A percentile compares a stretch with the other conserved stretches of the same genome.
phyloP scores from a whole-genome alignment of 768 basidiomycete species.

The Psilocybe sp. region DNA sequence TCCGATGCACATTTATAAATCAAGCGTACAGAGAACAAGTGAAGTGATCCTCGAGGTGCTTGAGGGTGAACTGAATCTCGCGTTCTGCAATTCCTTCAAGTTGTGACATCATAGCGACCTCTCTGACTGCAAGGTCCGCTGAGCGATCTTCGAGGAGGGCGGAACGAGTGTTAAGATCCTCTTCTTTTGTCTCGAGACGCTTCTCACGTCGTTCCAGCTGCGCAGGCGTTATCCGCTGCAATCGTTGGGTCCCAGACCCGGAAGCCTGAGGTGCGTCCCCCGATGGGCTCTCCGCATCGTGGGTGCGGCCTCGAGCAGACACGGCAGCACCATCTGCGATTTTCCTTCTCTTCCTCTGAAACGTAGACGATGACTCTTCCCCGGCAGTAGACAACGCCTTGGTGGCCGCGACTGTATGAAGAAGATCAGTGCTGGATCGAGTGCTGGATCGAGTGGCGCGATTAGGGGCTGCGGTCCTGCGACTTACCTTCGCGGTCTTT shows the following conservation, averaged over 20 bases:
- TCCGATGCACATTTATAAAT: background rate
- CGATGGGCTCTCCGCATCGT: constrained; percentile 17
- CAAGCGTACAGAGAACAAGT: constrained; percentile 58
- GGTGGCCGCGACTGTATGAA: constrained; percentile 16
- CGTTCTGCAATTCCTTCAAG: constrained; percentile 29
- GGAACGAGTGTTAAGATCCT: constrained; percentile 33
- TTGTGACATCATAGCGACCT: constrained; percentile 40
- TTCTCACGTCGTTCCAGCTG: constrained; percentile 38
- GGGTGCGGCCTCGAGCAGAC: constrained; percentile 13
- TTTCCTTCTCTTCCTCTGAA: constrained; percentile 15
- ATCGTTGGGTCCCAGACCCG: constrained; percentile 31
- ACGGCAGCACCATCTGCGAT: constrained; percentile 9
- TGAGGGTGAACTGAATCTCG: constrained; percentile 40
- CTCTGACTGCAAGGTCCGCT: constrained; percentile 32
- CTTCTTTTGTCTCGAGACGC: constrained; percentile 33
- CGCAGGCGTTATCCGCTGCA: constrained; percentile 34
- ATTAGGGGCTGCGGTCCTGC: background rate
- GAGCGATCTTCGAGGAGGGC: constrained; percentile 41
- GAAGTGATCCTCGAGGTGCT: constrained; percentile 59
- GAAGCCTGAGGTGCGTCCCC: constrained; percentile 14
- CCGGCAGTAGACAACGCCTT: constrained; percentile 15
- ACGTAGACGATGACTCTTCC: constrained; percentile 15
- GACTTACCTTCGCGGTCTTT: constrained; percentile 23
- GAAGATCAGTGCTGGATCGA: constrained; percentile 3
- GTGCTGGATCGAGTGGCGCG: background rate